Base-by-base conservation (phyloP, 2,329 filamentous ascomycete genomes). In the Claviceps arundinis region DNA sequence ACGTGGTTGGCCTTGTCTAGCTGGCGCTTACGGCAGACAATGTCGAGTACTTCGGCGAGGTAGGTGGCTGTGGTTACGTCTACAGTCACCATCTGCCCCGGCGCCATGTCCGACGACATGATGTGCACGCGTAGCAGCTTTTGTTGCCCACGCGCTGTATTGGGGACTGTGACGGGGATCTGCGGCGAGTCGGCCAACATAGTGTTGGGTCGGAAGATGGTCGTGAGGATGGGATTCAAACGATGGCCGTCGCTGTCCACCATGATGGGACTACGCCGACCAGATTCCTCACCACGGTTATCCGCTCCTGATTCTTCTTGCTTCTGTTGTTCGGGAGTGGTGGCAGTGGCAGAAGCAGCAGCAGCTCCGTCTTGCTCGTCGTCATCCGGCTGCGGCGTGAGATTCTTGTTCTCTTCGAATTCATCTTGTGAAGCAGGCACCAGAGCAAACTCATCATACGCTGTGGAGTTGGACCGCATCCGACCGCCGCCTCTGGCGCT, bases 31-130 rank as follows among this genome's bases (percentile, higher is more conserved):
- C 82, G 79, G 64, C 87, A 93, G 2, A 87, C 83, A 57, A 82
- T 75, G 61, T 91, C 87, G 50, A 91, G 80, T 30, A 93, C 81
- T 64, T 93, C 87, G 44, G 85, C 86, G 45, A 93, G 79, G 64
- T 90, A 93, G 34, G 84, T 91, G 58, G 91, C 86, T 0, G 85
- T 89, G 0, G 85, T 90, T 46, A 88, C 86, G 56, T 87, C 81
- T 17, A 90, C 70, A 1, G 82, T 84, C 24, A 88, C 77, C 70
- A 82, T 81, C 61, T 85, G 84, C n/a, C 85, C 84, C 47, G 86
- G 80, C 8, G 84, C 76, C 5, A 81, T 73, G 61, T 89, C 85
- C 0, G 81, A 77, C 5, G 80, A 81, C 66, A 81, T 73, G 58
- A 88, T 86, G 63, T 88, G 83, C 48, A 91, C 78, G 14, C 79